Evolutionary conservation across 1,284 basidiomycete species (phyloP), one percentile per base, ranked within the genome.

Genomic region (Ustilago trichophora): DNA sequence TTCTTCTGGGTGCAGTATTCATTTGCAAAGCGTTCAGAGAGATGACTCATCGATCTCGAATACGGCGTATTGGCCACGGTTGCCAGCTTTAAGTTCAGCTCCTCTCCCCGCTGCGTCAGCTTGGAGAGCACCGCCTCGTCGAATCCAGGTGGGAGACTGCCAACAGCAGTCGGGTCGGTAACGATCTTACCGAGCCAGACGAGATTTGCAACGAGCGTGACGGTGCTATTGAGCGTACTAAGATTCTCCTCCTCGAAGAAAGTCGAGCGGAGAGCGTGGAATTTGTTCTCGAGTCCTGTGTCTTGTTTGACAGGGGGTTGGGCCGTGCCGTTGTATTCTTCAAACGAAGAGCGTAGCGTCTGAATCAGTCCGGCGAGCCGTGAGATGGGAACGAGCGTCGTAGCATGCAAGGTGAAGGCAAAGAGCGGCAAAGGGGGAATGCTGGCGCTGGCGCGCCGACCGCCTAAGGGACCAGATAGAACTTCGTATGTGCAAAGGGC

Each of bases 171-270:
- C n/a, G 24, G 36, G 3, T 22, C 56, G 6, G 22, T 24, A 12
- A 67, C 41, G 7, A 65, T 15, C 34, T 64, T 68, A 18, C 59
- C 63, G 11, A 63, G 34, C 69, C 69, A 72, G 9, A 68, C 41
- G 3, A 72, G 46, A 18, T 72, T 64, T 21, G 64, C 69, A 0
- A 72, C 51, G 3, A 64, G 37, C 19, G 55, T 68, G 16, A 72
- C 69, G 36, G 26, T 58, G 46, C 33, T 54, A 44, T 72, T 72
- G n/a, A 72, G 49, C 21, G 35, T 43, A 10, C 29, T 26, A 6
- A 49, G 33, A 26, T 59, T 68, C 6, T 64, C 64, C n/a, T 68
- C 69, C 18, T 44, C 57, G 46, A 48, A 72, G 35, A 59, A 72
- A n/a, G 4, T 37, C 4, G 43, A 21, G 10, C 36, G 38, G 0